Evolutionary conservation across 768 basidiomycete genomes (phyloP).

Genomic region (Kwoniella sp.): DNA sequence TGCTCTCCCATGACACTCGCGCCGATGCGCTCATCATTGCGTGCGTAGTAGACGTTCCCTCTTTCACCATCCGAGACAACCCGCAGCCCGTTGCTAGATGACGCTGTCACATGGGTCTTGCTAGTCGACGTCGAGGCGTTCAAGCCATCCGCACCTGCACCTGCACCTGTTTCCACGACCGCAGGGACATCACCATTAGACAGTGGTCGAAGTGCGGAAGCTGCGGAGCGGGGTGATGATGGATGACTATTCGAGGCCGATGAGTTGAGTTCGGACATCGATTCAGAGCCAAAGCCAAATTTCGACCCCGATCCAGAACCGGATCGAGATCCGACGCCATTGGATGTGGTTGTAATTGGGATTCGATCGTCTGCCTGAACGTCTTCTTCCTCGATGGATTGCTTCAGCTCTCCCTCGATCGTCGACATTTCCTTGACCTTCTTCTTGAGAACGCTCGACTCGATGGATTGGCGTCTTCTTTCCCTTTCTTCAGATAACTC

Average conservation of each 20-base stretch:
- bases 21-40: not conserved
- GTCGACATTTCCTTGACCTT: slow-evolving; percentile 14
- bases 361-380: not conserved
- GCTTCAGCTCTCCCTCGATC: not conserved
- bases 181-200: not conserved
- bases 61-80: slow-evolving; percentile 13
- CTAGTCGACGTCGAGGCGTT: not conserved
- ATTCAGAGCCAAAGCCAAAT: not conserved
- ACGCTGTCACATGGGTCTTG: not conserved
- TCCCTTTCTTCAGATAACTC: slow-evolving; percentile 6
- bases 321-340: not conserved
- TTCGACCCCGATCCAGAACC: not conserved
- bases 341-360: not conserved
- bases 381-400: not conserved
- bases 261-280: not conserved
- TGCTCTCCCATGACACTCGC: not conserved
- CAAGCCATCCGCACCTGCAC: not conserved
- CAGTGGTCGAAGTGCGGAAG: not conserved
- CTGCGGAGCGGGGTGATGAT: not conserved
- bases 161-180: not conserved
- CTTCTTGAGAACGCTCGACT: slow-evolving; percentile 18
- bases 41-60: slow-evolving; percentile 20
- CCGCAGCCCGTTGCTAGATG: not conserved
- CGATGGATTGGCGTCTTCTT: slow-evolving; percentile 17
- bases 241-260: not conserved